Percentiles rank a stretch among this genome's conserved stretches.
These are phyloP conservation scores for Rhodofomes roseus DNA, from an alignment of 1,284 basidiomycete species.

Conservation along the genomic window DNA sequence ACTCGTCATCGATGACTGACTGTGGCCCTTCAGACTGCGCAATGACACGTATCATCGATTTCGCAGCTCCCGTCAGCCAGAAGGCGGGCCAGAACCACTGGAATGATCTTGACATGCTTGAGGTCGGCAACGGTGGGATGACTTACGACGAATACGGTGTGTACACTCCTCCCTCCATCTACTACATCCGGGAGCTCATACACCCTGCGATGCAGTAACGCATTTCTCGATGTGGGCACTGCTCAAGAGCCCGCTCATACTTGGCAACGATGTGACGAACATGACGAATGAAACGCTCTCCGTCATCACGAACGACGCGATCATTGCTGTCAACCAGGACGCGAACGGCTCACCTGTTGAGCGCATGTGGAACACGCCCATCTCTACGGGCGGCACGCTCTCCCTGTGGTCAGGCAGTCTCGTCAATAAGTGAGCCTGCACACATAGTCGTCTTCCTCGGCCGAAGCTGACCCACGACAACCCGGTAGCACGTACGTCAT, in stretches of 20 bases:
- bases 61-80: conserved; percentile 36
- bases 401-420: conserved; percentile 31
- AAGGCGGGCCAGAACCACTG: conserved; percentile 37
- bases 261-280: conserved; percentile 37
- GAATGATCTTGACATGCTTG: conserved; percentile 44
- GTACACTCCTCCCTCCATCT: not conserved
- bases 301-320: conserved; percentile 34
- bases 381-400: conserved; percentile 27
- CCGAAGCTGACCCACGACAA: not conserved
- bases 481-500: conserved; percentile 26
- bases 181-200: not conserved
- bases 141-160: conserved; percentile 37
- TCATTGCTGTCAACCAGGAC: conserved; percentile 35
- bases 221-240: conserved; percentile 43
- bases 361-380: conserved; percentile 28
- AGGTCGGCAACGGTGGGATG: conserved; percentile 42
- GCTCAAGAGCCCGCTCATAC: conserved; percentile 39
- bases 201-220: conserved; percentile 22
- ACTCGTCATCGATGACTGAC: not conserved
- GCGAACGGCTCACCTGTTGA: conserved; percentile 24
- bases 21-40: conserved; percentile 30
- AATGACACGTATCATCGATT: conserved; percentile 36
- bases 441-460: not conserved
- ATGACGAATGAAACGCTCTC: conserved; percentile 33
- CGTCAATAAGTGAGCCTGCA: conserved; percentile 25